A percentile compares a stretch with the other conserved stretches of the same genome.
phyloP scores from a whole-genome alignment of 805 yeast species.

The Saccharomyces eubayanus region DNA sequence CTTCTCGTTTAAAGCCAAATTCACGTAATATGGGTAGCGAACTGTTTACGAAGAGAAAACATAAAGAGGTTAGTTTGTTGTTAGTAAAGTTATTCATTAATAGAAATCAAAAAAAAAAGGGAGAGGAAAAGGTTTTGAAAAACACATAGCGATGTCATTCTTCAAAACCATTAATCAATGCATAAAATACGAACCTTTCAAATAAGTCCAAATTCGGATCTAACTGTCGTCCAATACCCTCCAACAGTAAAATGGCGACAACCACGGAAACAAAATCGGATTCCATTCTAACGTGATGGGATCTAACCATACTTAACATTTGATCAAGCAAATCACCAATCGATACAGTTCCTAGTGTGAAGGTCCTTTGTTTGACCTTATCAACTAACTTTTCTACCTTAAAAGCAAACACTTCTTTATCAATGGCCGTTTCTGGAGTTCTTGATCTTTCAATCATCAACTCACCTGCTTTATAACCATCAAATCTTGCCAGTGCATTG shows the following conservation, averaged over 20 bases:
- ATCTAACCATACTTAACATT: slow-evolving; percentile 83
- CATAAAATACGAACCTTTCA: slow-evolving; percentile 78
- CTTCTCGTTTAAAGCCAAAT: slow-evolving; percentile 62
- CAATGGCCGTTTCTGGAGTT: slow-evolving; percentile 86
- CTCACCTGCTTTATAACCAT: slow-evolving; percentile 92
- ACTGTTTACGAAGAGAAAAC: slow-evolving; percentile 31
- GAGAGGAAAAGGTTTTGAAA: neutral
- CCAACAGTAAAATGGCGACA: slow-evolving; percentile 83
- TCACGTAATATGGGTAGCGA: slow-evolving; percentile 80
- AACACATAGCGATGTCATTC: neutral
- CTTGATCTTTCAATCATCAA: slow-evolving; percentile 90
- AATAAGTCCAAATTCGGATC: slow-evolving; percentile 90
- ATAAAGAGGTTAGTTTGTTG: slow-evolving; percentile 1
- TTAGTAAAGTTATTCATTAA: slow-evolving; percentile 6
- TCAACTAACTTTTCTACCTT: slow-evolving; percentile 79
- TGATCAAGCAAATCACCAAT: slow-evolving; percentile 85
- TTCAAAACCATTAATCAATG: slow-evolving; percentile 28
- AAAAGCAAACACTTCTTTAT: slow-evolving; percentile 76
- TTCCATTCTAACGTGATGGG: slow-evolving; percentile 95
- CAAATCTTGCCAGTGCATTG: slow-evolving; percentile 80
- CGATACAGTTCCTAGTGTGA: slow-evolving; percentile 83
- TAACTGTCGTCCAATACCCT: slow-evolving; percentile 90
- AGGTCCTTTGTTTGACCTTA: slow-evolving; percentile 76
- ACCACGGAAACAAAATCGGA: slow-evolving; percentile 93
- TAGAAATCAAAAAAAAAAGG: neutral